Evolutionary conservation across 805 yeast species (phyloP).

Genomic region (Hyphopichia homilentoma): DNA sequence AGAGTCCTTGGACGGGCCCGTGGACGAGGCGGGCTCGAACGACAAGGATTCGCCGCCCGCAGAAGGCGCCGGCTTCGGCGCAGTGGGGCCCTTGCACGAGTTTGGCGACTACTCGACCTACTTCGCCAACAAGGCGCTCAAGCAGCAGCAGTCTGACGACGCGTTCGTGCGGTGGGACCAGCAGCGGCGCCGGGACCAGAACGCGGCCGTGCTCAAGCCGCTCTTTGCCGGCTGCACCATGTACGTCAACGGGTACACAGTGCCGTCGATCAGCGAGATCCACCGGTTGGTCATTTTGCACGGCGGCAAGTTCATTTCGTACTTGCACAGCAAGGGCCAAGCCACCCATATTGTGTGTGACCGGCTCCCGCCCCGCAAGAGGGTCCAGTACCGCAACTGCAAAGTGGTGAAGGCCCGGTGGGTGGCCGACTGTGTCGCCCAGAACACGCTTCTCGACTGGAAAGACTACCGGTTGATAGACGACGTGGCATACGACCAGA

Average conservation of each 20-base stretch:
- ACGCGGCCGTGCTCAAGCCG: constrained; percentile 13
- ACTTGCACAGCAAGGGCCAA: constrained; percentile 62
- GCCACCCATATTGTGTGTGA: constrained; percentile 87
- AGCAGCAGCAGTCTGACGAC: constrained; percentile 59
- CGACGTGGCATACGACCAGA: constrained; percentile 54
- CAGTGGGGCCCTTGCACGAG: constrained; percentile 24
- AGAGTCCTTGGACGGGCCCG: too few relatives aligned
- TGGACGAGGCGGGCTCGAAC: too few relatives aligned
- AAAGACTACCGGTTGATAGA: constrained; percentile 52
- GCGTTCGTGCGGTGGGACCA: constrained; percentile 48
- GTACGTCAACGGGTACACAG: constrained; percentile 86
- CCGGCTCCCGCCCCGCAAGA: constrained; percentile 72
- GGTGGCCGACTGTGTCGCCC: constrained; percentile 63
- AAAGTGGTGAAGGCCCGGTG: constrained; percentile 81
- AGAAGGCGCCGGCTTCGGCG: too few relatives aligned
- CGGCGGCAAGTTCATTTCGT: constrained; percentile 77
- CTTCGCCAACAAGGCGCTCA: constrained; percentile 54
- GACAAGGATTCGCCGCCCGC: too few relatives aligned
- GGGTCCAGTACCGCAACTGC: constrained; percentile 57
- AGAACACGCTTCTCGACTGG: constrained; percentile 60
- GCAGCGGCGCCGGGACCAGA: constrained; percentile 25
- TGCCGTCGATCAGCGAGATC: constrained; percentile 70
- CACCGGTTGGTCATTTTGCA: constrained; percentile 67
- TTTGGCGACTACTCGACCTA: constrained; percentile 72
- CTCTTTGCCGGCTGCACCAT: constrained; percentile 64